phyloP scores from a whole-genome alignment of 2,329 filamentous ascomycete genomes.

The Meredithiella fracta region DNA sequence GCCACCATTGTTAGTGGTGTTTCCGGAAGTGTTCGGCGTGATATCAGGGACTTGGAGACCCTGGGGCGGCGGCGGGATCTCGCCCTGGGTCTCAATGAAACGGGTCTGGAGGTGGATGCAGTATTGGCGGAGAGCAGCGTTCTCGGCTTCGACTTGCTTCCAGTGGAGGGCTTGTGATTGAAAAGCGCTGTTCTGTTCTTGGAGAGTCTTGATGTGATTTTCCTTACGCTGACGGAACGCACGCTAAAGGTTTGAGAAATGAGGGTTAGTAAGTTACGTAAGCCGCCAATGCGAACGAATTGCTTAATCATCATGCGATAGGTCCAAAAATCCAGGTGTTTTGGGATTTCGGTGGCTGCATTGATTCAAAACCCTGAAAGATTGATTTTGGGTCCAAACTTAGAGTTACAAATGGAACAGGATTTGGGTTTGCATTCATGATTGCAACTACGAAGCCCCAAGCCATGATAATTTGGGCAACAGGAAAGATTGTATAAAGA shows the following conservation, averaged over 20 bases:
- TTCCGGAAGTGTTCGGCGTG: conserved; percentile 1
- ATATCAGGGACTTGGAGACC: conserved; percentile 1
- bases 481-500: neutral
- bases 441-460: neutral
- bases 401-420: too few relatives aligned
- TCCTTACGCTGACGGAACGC: conserved; percentile 97
- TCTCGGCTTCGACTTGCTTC: conserved; percentile 72
- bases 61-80: conserved; percentile 64
- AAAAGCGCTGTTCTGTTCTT: conserved; percentile 78
- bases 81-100: conserved; percentile 66
- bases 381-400: too few relatives aligned
- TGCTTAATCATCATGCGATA: conserved; percentile 5
- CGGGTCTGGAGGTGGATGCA: conserved; percentile 78
- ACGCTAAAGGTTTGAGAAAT: conserved; percentile 39
- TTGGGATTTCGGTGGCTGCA: neutral
- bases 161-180: conserved; percentile 58
- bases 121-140: conserved; percentile 82
- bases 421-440: neutral
- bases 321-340: neutral
- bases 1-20: neutral
- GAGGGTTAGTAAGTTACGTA: conserved; percentile 19
- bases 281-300: neutral
- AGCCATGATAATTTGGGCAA: neutral
- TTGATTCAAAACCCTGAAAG: too few relatives aligned
- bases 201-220: conserved; percentile 92